These are phyloP conservation scores for Sungouiella thailandica DNA, from an alignment of 805 yeast species.

Conservation along the genomic window DNA sequence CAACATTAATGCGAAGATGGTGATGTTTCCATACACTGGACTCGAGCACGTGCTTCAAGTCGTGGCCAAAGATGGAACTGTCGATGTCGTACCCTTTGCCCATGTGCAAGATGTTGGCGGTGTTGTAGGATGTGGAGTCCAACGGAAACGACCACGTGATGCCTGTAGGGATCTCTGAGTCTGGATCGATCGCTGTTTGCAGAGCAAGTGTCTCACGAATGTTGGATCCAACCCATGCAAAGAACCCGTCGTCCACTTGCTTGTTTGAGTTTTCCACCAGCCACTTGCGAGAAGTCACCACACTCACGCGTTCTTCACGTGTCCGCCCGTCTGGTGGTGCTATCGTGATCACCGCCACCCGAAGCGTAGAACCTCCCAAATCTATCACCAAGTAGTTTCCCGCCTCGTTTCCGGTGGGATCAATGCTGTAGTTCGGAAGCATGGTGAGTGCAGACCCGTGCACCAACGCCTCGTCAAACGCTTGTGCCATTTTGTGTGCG, in stretches of 20 bases:
- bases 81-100: constrained; percentile 57
- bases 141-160: constrained; percentile 58
- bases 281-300: constrained; percentile 34
- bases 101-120: constrained; percentile 45
- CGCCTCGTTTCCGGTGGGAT: constrained; percentile 31
- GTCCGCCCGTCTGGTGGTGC: constrained; percentile 12
- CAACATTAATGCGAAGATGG: constrained; percentile 30
- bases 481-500: constrained; percentile 17
- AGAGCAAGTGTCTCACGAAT: constrained; percentile 22
- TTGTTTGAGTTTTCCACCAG: constrained; percentile 34
- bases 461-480: constrained; percentile 26
- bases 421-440: constrained; percentile 37
- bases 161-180: constrained; percentile 32
- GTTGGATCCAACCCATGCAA: constrained; percentile 36
- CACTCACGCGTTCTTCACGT: constrained; percentile 20
- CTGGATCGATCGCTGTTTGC: constrained; percentile 14
- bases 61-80: constrained; percentile 36
- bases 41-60: constrained; percentile 41
- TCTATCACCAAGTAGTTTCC: constrained; percentile 46
- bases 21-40: constrained; percentile 18
- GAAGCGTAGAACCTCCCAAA: constrained; percentile 53
- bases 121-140: constrained; percentile 34
- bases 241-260: constrained; percentile 37
- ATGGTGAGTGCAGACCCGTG: constrained; percentile 27
- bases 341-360: constrained; percentile 37